Evolutionary conservation across 768 basidiomycete species (phyloP), one percentile per base, ranked within the genome.

Genomic region (Tulasnella sp.): DNA sequence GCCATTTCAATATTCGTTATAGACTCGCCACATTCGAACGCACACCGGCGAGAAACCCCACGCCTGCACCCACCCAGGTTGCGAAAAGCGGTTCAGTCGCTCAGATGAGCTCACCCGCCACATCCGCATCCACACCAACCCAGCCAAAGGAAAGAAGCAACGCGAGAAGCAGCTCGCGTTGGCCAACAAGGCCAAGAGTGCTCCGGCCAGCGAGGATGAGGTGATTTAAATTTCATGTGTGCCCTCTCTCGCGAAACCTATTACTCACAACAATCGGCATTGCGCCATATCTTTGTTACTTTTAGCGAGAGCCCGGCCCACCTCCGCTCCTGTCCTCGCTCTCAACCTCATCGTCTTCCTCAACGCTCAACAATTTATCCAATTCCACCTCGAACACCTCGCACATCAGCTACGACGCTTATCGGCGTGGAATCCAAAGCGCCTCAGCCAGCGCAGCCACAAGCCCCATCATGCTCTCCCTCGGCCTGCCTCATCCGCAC

Each of bases 1-100:
- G n/a, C n/a, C n/a, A n/a, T n/a, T n/a, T n/a, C n/a, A n/a, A n/a
- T n/a, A n/a, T 27, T 24, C 19, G 18, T 44, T 44, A 44, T 85
- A 99, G 95, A 99, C 97, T 27, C 93, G 97, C 81, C 97, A 99
- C 84, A 98, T 98, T 77, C 93, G 97, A 80, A 99, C 97, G 0
- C 97, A 99, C 85, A 99, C 97, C 0, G 97, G 97, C 83, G 97
- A 99, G 86, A 98, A 98, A 83, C 97, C 97, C 2, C 98, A 98
- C 83, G 89, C 91, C 31, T 99, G 97, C 89, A 92, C 91, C 1
- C 94, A 92, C 85, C 91, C 94, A 4, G 90, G 92, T n/a, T 99
- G 97, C 89, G 97, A 98, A 86, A 99, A 99, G 85, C 93, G 96
- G 7, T 99, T 99, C 86, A 96, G 95, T 24, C 92, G 97, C 80